A percentile compares a stretch with the other conserved stretches of the same genome.
These are phyloP conservation scores for Diaporthe vexans DNA, from an alignment of 2,329 filamentous ascomycete genomes.

Conservation along the genomic window DNA sequence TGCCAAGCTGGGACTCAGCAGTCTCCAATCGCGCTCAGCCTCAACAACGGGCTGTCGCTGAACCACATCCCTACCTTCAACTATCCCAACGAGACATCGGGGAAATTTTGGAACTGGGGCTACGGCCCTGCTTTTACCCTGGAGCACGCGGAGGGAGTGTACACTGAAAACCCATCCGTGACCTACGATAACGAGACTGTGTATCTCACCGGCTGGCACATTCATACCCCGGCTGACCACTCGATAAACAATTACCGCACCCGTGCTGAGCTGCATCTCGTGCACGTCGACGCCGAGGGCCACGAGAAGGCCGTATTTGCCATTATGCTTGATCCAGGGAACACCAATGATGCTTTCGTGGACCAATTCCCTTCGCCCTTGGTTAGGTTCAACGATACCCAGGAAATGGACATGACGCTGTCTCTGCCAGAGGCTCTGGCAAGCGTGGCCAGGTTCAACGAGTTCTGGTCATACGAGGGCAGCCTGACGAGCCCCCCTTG, in stretches of 20 bases:
- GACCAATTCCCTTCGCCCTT: slow-evolving; percentile 55
- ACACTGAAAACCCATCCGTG: slow-evolving; percentile 56
- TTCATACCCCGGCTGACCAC: slow-evolving; percentile 65
- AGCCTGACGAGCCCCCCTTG: slow-evolving; percentile 63
- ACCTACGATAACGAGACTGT: slow-evolving; percentile 61
- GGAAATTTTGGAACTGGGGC: slow-evolving; percentile 63
- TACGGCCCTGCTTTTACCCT: slow-evolving; percentile 51
- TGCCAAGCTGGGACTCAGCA: slow-evolving; percentile 66
- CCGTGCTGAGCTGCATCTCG: slow-evolving; percentile 63
- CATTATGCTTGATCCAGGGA: slow-evolving; percentile 60
- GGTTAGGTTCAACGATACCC: slow-evolving; percentile 55
- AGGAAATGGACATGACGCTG: slow-evolving; percentile 43
- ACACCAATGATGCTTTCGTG: slow-evolving; percentile 55
- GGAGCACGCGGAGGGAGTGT: slow-evolving; percentile 47
- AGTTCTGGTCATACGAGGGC: slow-evolving; percentile 64
- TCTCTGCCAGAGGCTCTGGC: slow-evolving; percentile 52
- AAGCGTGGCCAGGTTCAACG: slow-evolving; percentile 55
- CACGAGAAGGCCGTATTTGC: slow-evolving; percentile 60
- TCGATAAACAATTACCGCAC: slow-evolving; percentile 57
- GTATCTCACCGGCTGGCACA: slow-evolving; percentile 65
- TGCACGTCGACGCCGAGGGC: slow-evolving; percentile 59
- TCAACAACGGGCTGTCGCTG: slow-evolving; percentile 55
- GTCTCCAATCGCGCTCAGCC: slow-evolving; percentile 61
- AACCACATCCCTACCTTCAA: slow-evolving; percentile 58
- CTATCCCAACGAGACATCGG: slow-evolving; percentile 53